Percentiles rank a stretch among this genome's conserved stretches.
Conservation (phyloP, 2,329 filamentous ascomycete genomes). For the Fusarium buxicola region DNA sequence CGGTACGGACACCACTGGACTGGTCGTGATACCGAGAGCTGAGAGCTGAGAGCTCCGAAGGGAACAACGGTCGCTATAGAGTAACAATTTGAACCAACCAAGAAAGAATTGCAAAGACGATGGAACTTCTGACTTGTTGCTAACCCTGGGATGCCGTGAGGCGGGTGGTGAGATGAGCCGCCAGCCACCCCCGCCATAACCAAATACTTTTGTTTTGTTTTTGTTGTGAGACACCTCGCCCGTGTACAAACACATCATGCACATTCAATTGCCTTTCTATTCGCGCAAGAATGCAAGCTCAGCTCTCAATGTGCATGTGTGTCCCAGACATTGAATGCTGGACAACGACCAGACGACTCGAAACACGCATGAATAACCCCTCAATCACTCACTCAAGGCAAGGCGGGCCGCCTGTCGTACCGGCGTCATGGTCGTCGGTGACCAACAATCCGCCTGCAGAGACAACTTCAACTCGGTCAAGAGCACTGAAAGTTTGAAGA, state of each 20-base stretch:
- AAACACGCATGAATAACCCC: conserved; percentile 18
- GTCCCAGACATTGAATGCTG: conserved; percentile 26
- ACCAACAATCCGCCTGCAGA: conserved; percentile 12
- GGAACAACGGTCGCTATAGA: conserved; percentile 26
- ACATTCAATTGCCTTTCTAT: conserved; percentile 18
- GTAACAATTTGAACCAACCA: conserved; percentile 15
- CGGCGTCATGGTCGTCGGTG: conserved; percentile 12
- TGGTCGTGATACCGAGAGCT: conserved; percentile 30
- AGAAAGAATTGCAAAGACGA: background rate
- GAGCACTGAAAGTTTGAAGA: background rate
- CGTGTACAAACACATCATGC: conserved; percentile 17
- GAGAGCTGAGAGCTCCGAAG: conserved; percentile 6
- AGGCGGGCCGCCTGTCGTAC: conserved; percentile 28
- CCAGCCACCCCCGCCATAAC: background rate
- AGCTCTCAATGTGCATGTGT: conserved; percentile 21
- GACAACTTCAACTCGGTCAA: conserved; percentile 9
- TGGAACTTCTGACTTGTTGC: no score
- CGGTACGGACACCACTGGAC: conserved; percentile 30
- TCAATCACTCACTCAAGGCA: conserved; percentile 10
- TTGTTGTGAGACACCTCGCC: background rate
- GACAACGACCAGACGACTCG: conserved; percentile 8
- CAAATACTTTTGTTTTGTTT: background rate
- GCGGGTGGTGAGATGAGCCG: background rate
- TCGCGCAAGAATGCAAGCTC: conserved; percentile 22
- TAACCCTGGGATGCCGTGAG: background rate